Base-by-base conservation (phyloP, 805 yeast genomes). In the Teunomyces kruisii region DNA sequence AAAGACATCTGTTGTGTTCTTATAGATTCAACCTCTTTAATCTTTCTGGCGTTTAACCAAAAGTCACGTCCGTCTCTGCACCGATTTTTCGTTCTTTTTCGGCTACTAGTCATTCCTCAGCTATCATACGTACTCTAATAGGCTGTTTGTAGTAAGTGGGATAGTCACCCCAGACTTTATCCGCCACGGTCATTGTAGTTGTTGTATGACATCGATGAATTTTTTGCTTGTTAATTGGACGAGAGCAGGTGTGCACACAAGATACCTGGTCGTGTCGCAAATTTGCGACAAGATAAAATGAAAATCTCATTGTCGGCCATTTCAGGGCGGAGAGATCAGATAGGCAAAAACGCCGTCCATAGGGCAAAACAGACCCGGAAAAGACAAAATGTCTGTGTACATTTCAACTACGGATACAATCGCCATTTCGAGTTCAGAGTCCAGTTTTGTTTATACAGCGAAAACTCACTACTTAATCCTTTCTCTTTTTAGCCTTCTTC, bases 131-230 rank as follows among this genome's bases (percentile, higher is more conserved):
- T 75, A 81, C 86, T 61, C 83, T 81, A 28, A 80, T 57, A 45
- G 88, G 88, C 56, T 80, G 78, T 56, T 78, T 78, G 67, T 63
- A 81, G 60, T 81, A 81, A 39, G 77, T 63, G 40, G 87, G 87
- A 59, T 77, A 69, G 16, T 72, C 76, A 26, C 77, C 75, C 68
- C 72, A 70, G 48, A 71, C 71, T 57, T 70, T 61, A 39, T 67
- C 75, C 40, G 76, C 44, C 45, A 42, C 40, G 22, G 44, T 44
- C 37, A 27, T 33, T 22, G 16, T 42, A 35, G 40, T 16, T 35
- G 38, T 17, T 35, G 38, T 22, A 35, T 35, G 38, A 35, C 27
- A 35, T 35, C 38, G 38, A 35, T 35, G 17, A 35, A 35, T 35
- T 35, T 35, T 35, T 35, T 35, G 38, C 38, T 35, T 35, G 38